Evolutionary conservation across 2,329 filamentous ascomycete genomes (phyloP).

Genomic region (Colletotrichum tropicale): DNA sequence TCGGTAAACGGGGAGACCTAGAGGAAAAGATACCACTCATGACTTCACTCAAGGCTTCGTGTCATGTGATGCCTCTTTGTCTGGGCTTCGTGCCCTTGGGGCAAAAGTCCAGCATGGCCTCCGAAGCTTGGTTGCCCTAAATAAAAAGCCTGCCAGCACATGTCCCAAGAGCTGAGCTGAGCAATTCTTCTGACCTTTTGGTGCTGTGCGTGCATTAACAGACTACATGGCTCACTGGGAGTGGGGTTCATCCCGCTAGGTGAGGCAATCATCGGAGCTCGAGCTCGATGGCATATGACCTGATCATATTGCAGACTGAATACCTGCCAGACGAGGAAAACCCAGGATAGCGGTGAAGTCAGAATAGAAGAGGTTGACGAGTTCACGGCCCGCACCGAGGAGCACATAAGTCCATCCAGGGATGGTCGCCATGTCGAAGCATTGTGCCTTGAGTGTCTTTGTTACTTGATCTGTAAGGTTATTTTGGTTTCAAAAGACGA

Average conservation of each 20-base stretch:
- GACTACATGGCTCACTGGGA: not conserved
- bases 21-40: not conserved
- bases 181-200: too few relatives aligned
- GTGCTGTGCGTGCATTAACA: too few relatives aligned
- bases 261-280: not conserved
- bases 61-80: not conserved
- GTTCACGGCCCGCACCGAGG: not conserved
- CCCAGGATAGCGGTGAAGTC: not conserved
- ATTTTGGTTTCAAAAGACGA: fast-evolving
- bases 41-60: not conserved
- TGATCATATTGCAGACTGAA: fast-evolving
- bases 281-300: fast-evolving
- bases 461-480: not conserved
- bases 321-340: not conserved
- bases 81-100: not conserved
- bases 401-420: fast-evolving
- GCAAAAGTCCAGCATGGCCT: not conserved
- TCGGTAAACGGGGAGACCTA: not conserved
- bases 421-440: not conserved
- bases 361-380: not conserved
- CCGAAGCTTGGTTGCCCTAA: fast-evolving
- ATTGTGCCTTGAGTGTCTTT: not conserved
- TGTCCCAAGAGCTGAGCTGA: fast-evolving
- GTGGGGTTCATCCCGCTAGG: not conserved
- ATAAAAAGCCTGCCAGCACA: not conserved